These are phyloP conservation scores for Vaccinium corymbosum DNA, from an alignment of 148 eudicot genomes.

Conservation along the genomic window DNA sequence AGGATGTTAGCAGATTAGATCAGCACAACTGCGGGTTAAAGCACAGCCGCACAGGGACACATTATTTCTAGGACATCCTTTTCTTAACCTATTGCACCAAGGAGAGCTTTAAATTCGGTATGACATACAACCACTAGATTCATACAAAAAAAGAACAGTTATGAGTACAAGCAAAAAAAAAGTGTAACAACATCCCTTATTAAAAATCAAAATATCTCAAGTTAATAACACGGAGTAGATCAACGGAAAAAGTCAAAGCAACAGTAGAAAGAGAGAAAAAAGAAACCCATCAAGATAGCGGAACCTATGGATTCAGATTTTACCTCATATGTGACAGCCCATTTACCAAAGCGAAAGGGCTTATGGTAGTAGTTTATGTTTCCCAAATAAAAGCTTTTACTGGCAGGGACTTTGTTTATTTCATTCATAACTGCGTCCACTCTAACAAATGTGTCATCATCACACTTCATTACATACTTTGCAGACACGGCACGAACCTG, in stretches of 20 bases:
- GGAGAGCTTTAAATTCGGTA: neutral
- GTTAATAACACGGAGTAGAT: neutral
- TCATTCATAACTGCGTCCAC: conserved; percentile 64
- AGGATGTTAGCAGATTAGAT: neutral
- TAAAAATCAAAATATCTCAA: neutral
- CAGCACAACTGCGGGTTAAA: neutral
- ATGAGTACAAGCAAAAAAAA: neutral
- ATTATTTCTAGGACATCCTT: neutral
- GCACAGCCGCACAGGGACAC: neutral
- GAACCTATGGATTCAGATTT: conserved; percentile 3
- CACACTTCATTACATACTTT: conserved; percentile 86
- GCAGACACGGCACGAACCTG: conserved; percentile 80
- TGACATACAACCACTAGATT: neutral
- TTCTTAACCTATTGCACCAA: neutral
- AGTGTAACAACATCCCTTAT: neutral
- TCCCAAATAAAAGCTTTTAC: conserved; percentile 75
- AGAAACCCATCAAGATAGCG: neutral
- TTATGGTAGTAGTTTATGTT: conserved; percentile 86
- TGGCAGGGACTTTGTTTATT: conserved; percentile 49
- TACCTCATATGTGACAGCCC: conserved; percentile 99
- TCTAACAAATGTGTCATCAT: conserved; percentile 91
- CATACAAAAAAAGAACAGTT: neutral
- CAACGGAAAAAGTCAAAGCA: conserved; percentile 4
- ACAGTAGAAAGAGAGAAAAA: neutral
- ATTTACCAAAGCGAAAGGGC: conserved; percentile 90